These are phyloP conservation scores for Malassezia japonica DNA, from an alignment of 1,284 basidiomycete species.

Conservation along the genomic window DNA sequence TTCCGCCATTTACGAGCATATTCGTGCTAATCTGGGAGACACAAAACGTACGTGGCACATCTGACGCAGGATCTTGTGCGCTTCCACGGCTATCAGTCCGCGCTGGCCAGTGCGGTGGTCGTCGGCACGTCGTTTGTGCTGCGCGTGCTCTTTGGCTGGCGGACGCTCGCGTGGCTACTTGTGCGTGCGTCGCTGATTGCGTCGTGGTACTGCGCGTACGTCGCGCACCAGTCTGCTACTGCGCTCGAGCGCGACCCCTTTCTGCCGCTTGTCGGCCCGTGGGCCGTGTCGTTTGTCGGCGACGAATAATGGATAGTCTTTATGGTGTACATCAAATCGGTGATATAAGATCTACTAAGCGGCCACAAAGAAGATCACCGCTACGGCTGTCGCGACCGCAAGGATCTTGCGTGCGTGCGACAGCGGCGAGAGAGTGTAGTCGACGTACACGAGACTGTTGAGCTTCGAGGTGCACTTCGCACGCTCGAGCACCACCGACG, in stretches of 20 bases:
- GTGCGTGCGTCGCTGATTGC: background rate
- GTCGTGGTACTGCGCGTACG: conserved; percentile 22
- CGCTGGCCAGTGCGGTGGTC: conserved; percentile 16
- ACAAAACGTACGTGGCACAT: conserved; percentile 17
- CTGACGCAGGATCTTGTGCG: conserved; percentile 22
- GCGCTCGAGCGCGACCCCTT: conserved; percentile 14
- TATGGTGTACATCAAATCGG: background rate
- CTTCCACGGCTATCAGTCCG: conserved; percentile 32
- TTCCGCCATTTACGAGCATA: conserved; percentile 24
- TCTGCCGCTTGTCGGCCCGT: conserved; percentile 2
- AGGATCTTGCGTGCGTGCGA: conserved; percentile 27
- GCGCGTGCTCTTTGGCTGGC: background rate
- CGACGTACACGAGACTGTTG: conserved; percentile 23
- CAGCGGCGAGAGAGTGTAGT: conserved; percentile 23
- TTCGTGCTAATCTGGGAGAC: conserved; percentile 24
- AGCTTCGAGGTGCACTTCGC: conserved; percentile 34
- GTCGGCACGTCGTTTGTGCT: conserved; percentile 19
- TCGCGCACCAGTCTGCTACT: conserved; percentile 10
- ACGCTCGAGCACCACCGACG: conserved; percentile 65
- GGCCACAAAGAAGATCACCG: conserved; percentile 14
- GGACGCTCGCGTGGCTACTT: background rate
- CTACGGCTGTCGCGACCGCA: conserved; percentile 18
- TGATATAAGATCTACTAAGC: background rate
- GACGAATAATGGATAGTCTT: conserved; percentile 10
- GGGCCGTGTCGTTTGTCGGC: conserved; percentile 10